Conservation (phyloP, 495 filamentous ascomycete species). For the Peziza echinospora region DNA sequence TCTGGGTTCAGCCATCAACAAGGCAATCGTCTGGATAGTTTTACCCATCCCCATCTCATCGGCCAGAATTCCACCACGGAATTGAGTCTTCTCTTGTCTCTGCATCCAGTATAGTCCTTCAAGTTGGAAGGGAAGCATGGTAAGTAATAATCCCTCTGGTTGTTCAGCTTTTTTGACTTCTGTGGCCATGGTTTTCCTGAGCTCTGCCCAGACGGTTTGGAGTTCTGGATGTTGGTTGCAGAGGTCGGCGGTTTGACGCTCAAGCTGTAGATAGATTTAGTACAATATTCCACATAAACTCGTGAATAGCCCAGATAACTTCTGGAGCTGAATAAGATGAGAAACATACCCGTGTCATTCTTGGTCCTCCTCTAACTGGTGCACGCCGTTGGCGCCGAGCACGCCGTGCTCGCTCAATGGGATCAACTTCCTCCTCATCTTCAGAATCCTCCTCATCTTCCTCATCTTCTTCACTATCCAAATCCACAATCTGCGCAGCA, state of each 20-base stretch:
- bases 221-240: conserved; percentile 59
- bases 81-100: conserved; percentile 61
- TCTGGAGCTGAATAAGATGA: too few species aligned
- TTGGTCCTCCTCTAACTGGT: neutral
- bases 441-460: conserved; percentile 5
- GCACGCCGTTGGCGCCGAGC: neutral
- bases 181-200: conserved; percentile 44
- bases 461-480: neutral
- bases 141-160: conserved; percentile 54
- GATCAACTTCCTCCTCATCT: neutral
- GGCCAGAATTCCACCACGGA: conserved; percentile 71
- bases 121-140: conserved; percentile 76
- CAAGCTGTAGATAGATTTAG: too few species aligned
- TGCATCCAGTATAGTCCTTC: conserved; percentile 90
- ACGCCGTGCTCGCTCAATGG: neutral
- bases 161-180: conserved; percentile 45
- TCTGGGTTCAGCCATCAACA: conserved; percentile 94
- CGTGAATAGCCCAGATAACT: too few species aligned
- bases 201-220: conserved; percentile 58
- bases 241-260: conserved; percentile 31
- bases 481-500: too few species aligned
- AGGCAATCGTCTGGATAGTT: conserved; percentile 87
- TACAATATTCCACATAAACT: too few species aligned
- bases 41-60: conserved; percentile 63
- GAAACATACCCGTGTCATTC: conserved; percentile 12